phyloP scores from a whole-genome alignment of 345 rosid genomes.

The Geranium rotundifolium region DNA sequence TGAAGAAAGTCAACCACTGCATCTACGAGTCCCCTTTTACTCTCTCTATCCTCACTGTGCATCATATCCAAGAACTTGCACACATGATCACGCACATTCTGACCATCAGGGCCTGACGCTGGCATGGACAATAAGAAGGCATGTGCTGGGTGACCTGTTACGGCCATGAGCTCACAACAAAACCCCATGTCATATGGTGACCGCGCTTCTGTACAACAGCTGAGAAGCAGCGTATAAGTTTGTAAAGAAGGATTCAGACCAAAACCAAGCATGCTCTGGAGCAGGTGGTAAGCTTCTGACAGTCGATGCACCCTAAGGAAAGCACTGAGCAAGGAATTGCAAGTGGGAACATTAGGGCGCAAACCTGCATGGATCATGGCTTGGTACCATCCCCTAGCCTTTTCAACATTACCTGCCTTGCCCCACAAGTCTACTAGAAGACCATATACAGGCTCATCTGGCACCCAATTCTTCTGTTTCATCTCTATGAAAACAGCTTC shows the following conservation, averaged over 20 bases:
- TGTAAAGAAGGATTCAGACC: constrained; percentile 69
- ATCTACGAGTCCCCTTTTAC: constrained; percentile 90
- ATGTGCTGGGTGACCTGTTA: constrained; percentile 80
- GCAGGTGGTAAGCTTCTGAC: constrained; percentile 59
- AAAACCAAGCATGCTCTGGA: constrained; percentile 57
- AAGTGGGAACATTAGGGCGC: constrained; percentile 88
- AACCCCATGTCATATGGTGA: constrained; percentile 59
- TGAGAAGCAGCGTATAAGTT: constrained; percentile 81
- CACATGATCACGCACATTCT: constrained; percentile 66
- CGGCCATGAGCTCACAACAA: constrained; percentile 66
- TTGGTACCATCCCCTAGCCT: constrained; percentile 80
- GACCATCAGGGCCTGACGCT: constrained; percentile 78
- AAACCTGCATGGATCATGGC: constrained; percentile 70
- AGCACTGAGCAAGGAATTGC: constrained; percentile 85
- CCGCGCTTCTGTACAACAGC: constrained; percentile 73
- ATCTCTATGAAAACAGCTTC: constrained; percentile 72
- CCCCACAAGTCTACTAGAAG: constrained; percentile 94
- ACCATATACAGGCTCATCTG: constrained; percentile 89
- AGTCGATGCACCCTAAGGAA: constrained; percentile 63
- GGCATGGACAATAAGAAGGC: constrained; percentile 68
- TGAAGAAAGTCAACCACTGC: constrained; percentile 85
- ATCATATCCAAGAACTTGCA: constrained; percentile 67
- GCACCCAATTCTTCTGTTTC: constrained; percentile 72
- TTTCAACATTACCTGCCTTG: constrained; percentile 72
- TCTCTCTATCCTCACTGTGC: constrained; percentile 95